Base-by-base conservation (phyloP, 306 rosid genomes). In the Lithocarpus polystachyus region DNA sequence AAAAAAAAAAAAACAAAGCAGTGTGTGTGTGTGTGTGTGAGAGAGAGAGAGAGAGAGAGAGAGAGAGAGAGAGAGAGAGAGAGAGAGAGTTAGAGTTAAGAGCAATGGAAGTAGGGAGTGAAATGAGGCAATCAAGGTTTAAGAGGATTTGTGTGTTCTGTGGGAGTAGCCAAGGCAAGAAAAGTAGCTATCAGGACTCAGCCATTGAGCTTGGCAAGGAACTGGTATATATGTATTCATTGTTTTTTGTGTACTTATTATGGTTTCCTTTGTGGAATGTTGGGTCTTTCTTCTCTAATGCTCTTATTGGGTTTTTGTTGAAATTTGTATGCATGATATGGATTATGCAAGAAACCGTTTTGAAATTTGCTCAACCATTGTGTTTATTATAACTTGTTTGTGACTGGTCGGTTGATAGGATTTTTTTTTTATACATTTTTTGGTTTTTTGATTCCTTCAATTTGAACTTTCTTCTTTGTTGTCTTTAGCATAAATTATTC, bases 81-180 rank as follows among this genome's bases (percentile, higher is more conserved):
- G 1, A 5, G 17, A 52, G 45, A 33, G 28, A 6, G 19, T 57
- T 77, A 68, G 45, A 56, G n/a, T 37, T 55, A 68, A 57, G 69
- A 54, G 84, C 80, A 81, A 94, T 92, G 98, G 95, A 90, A 81
- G 81, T 88, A 52, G 85, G 78, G 72, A 81, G 82, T 88, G 98
- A 90, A 82, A 90, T 73, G 79, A 87, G 74, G 83, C 88, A 73
- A 51, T 95, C 99, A 35, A 95, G 82, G 94, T 95, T 95, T 82
- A 83, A 86, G 78, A 95, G 98, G 80, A 91, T 95, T 83, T 95
- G 99, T 89, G 98, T 95, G 12, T 95, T 95, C 78, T 95, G 99
- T 89, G 99, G 99, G 10, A 95, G 99, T 86, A 95, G 99, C 85
- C 99, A 89, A 70, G 99, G 99, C 75, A 95, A 92, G 86, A 95